phyloP scores from a whole-genome alignment of 2,329 filamentous ascomycete species.

The Saccharata proteae region DNA sequence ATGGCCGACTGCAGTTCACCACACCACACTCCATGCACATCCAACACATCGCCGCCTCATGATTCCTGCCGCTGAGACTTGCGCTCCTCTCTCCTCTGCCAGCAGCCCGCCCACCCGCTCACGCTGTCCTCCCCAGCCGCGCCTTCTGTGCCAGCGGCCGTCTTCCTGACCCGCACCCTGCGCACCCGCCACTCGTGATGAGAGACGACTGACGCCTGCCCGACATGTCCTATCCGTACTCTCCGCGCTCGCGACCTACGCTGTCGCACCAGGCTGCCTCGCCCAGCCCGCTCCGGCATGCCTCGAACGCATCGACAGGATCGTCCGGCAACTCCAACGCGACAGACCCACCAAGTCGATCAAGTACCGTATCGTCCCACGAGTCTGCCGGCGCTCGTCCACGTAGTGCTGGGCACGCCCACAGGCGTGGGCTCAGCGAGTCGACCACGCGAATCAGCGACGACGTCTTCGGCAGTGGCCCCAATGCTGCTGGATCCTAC shows the following conservation, averaged over 20 bases:
- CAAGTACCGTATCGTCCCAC: slow-evolving; percentile 61
- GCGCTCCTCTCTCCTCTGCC: too few species aligned
- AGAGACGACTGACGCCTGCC: slow-evolving; percentile 8
- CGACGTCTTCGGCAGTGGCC: slow-evolving; percentile 31
- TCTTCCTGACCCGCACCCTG: not conserved
- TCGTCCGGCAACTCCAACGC: slow-evolving; percentile 55
- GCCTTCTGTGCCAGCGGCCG: slow-evolving; percentile 1
- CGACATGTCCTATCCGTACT: slow-evolving; percentile 24
- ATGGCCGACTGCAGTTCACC: too few species aligned
- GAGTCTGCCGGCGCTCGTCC: slow-evolving; percentile 51
- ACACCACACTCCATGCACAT: too few species aligned
- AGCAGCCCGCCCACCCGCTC: not conserved
- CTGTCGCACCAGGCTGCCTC: slow-evolving; percentile 26
- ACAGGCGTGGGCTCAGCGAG: slow-evolving; percentile 69
- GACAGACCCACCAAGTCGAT: slow-evolving; percentile 44
- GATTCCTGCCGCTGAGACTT: too few species aligned
- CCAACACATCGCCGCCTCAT: too few species aligned
- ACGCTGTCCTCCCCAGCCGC: not conserved
- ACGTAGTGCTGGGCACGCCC: slow-evolving; percentile 34
- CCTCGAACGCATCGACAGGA: slow-evolving; percentile 58
- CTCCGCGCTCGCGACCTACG: slow-evolving; percentile 22
- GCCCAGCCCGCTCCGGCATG: slow-evolving; percentile 43
- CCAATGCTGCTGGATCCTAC: slow-evolving; percentile 53
- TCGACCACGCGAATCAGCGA: slow-evolving; percentile 28
- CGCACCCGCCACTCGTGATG: slow-evolving; percentile 8